These are phyloP conservation scores for Casuarina glauca DNA, from an alignment of 306 rosid genomes.

Conservation along the genomic window DNA sequence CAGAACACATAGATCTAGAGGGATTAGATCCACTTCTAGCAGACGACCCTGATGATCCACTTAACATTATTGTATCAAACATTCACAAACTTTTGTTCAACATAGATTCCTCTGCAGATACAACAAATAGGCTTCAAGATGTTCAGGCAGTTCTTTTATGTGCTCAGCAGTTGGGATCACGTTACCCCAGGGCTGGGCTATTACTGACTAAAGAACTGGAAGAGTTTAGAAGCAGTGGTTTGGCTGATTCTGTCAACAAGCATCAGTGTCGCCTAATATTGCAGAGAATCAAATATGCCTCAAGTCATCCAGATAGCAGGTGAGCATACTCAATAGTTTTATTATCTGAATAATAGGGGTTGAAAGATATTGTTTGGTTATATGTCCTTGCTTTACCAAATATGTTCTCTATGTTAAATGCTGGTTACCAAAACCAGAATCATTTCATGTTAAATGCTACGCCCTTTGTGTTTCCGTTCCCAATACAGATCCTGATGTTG, in stretches of 20 bases:
- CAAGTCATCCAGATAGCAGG: conserved; percentile 76
- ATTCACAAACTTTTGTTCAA: conserved; percentile 85
- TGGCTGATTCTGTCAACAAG: conserved; percentile 97
- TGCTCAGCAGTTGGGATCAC: conserved; percentile 89
- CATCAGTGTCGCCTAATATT: conserved; percentile 90
- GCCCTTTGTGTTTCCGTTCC: no score
- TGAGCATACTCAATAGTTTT: conserved; percentile 34
- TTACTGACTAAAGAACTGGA: conserved; percentile 88
- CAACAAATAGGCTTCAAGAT: conserved; percentile 92
- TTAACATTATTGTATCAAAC: conserved; percentile 77
- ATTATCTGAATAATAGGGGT: not conserved
- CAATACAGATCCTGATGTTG: not conserved
- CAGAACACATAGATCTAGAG: conserved; percentile 95
- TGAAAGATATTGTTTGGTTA: not conserved
- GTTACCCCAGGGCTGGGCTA: conserved; percentile 91
- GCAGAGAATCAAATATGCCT: conserved; percentile 88
- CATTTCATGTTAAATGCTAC: not conserved
- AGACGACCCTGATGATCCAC: conserved; percentile 95
- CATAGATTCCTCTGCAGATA: conserved; percentile 71
- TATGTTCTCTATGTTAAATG: not conserved
- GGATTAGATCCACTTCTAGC: conserved; percentile 99
- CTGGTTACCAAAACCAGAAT: not conserved
- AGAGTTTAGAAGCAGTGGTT: conserved; percentile 66
- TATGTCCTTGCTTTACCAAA: not conserved
- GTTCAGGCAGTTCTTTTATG: conserved; percentile 94